A percentile compares a stretch with the other conserved stretches of the same genome.
phyloP scores from a whole-genome alignment of 2,329 filamentous ascomycete species.

The Sphaerulina populicola region DNA sequence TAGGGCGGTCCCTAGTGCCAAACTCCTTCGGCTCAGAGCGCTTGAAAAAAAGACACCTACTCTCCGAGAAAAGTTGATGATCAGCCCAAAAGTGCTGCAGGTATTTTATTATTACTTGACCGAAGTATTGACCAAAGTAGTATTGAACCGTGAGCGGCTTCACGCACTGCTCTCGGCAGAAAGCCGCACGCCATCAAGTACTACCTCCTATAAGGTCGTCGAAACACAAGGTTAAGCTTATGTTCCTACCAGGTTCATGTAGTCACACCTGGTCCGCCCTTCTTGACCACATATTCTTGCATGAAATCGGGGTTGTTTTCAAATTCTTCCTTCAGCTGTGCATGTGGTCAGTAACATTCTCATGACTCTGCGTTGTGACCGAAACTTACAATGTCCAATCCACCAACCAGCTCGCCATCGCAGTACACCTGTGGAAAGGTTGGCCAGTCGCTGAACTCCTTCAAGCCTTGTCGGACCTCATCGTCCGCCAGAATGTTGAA shows the following conservation, averaged over 20 bases:
- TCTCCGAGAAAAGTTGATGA: no score
- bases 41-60: no score
- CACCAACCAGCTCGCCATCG: slow-evolving; percentile 80
- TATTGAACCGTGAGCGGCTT: not conserved
- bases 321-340: slow-evolving; percentile 85
- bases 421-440: slow-evolving; percentile 95
- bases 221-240: not conserved
- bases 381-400: slow-evolving; percentile 80
- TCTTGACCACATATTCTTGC: slow-evolving; percentile 53
- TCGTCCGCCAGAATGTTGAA: slow-evolving; percentile 98
- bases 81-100: no score
- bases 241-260: not conserved
- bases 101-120: no score
- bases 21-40: no score
- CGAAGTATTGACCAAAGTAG: no score
- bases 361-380: not conserved
- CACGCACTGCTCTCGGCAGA: not conserved
- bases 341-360: slow-evolving; percentile 5
- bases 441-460: slow-evolving; percentile 97
- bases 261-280: slow-evolving; percentile 7
- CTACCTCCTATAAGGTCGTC: not conserved
- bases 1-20: no score
- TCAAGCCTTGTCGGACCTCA: slow-evolving; percentile 89
- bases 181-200: not conserved
- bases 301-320: slow-evolving; percentile 77